These are phyloP conservation scores for Aspergillus clavatus DNA, from an alignment of 2,329 filamentous ascomycete species.

Conservation along the genomic window DNA sequence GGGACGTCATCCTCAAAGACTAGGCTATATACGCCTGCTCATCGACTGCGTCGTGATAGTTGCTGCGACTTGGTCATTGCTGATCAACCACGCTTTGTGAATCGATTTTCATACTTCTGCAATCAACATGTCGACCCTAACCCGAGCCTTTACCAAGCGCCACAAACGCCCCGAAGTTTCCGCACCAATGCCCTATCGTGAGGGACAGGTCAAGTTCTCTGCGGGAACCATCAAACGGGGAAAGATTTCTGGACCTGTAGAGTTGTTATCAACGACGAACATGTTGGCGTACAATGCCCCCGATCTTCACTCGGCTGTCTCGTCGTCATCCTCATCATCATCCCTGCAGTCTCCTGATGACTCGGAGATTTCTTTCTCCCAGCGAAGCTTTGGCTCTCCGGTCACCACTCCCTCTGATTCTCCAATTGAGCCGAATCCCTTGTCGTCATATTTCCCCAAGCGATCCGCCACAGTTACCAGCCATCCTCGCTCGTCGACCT, in stretches of 20 bases:
- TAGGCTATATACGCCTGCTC: constrained; percentile 7
- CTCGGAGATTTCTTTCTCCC: constrained; percentile 52
- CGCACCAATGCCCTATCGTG: constrained; percentile 40
- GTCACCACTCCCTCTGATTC: constrained; percentile 45
- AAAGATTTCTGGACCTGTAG: constrained; percentile 76
- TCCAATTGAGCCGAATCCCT: constrained; percentile 50
- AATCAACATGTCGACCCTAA: constrained; percentile 35
- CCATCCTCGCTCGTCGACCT: constrained; percentile 46
- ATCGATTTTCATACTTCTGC: constrained; percentile 2
- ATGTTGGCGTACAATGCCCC: constrained; percentile 94
- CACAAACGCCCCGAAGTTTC: constrained; percentile 44
- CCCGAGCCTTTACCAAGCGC: constrained; percentile 47
- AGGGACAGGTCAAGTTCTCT: constrained; percentile 42
- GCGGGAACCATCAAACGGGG: constrained; percentile 44
- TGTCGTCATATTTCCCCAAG: constrained; percentile 62
- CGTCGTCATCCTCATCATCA: constrained; percentile 47
- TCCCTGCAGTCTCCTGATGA: constrained; percentile 61
- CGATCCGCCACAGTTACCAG: constrained; percentile 62
- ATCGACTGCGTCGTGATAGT: background rate
- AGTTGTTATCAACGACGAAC: constrained; percentile 90
- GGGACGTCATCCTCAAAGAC: constrained; percentile 2
- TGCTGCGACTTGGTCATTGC: constrained; percentile 1
- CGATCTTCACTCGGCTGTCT: constrained; percentile 56
- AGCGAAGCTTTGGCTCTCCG: constrained; percentile 50
- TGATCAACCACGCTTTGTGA: background rate